Percentiles rank a stretch among this genome's conserved stretches.
These are phyloP conservation scores for Pelargonium australe DNA, from an alignment of 441 rosid genomes.

Conservation along the genomic window DNA sequence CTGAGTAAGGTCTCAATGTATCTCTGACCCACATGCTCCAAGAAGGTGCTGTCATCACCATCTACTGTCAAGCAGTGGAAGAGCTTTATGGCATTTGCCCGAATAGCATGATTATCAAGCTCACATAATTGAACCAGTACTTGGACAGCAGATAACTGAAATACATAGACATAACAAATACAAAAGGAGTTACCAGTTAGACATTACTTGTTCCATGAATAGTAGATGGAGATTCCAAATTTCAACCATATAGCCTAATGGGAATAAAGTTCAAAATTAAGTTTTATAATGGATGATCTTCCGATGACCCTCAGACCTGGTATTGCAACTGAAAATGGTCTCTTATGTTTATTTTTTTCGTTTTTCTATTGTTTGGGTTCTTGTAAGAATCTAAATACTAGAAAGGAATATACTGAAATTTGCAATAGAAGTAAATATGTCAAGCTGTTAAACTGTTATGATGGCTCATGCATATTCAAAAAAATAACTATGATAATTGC, in stretches of 20 bases:
- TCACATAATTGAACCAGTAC: constrained; percentile 37
- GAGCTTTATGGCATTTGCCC: constrained; percentile 38
- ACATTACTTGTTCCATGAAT: background rate
- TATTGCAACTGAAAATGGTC: too few relatives aligned
- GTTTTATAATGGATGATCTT: too few relatives aligned
- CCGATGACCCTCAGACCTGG: too few relatives aligned
- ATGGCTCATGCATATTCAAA: too few relatives aligned
- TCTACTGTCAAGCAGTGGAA: constrained; percentile 33
- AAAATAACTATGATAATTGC: background rate
- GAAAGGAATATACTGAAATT: background rate
- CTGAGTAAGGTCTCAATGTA: constrained; percentile 26
- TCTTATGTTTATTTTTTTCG: too few relatives aligned
- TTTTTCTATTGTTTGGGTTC: too few relatives aligned
- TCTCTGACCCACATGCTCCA: constrained; percentile 29
- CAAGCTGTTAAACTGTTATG: background rate
- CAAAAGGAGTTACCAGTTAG: background rate
- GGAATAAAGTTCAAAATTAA: too few relatives aligned
- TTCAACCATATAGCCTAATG: too few relatives aligned
- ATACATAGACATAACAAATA: constrained; percentile 1
- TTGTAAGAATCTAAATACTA: background rate
- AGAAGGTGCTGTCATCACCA: constrained; percentile 20
- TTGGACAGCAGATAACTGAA: constrained; percentile 35
- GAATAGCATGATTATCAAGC: constrained; percentile 18
- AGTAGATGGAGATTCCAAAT: too few relatives aligned
- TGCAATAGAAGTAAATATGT: too few relatives aligned